A percentile compares a stretch with the other conserved stretches of the same genome.
These are phyloP conservation scores for Penicillium canescens DNA, from an alignment of 495 filamentous ascomycete genomes.

Conservation along the genomic window DNA sequence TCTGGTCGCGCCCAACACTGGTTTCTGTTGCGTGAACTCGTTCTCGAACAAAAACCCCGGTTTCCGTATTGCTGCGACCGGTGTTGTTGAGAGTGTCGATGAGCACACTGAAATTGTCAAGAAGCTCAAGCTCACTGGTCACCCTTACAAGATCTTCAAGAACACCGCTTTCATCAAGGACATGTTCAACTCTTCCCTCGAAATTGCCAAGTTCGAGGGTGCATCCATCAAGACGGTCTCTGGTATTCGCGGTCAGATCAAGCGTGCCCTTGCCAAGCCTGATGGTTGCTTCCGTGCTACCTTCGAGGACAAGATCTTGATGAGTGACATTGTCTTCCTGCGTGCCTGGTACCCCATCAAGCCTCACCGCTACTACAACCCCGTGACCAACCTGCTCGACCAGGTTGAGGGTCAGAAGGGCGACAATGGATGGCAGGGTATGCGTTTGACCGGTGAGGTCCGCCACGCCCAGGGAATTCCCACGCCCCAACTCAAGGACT, in stretches of 20 bases:
- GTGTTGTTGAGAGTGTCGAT: slow-evolving; percentile 89
- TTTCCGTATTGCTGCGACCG: slow-evolving; percentile 92
- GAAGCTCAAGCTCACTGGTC: slow-evolving; percentile 93
- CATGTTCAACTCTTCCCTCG: slow-evolving; percentile 90
- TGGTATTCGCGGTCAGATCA: slow-evolving; percentile 94
- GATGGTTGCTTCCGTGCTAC: slow-evolving; percentile 95
- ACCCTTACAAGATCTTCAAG: slow-evolving; percentile 96
- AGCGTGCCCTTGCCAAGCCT: slow-evolving; percentile 84
- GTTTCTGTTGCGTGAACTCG: slow-evolving; percentile 90
- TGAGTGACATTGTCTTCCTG: slow-evolving; percentile 94
- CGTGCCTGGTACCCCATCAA: slow-evolving; percentile 95
- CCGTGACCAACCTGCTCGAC: slow-evolving; percentile 85
- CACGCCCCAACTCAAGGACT: slow-evolving; percentile 77
- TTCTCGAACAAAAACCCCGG: slow-evolving; percentile 86
- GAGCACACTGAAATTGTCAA: slow-evolving; percentile 96
- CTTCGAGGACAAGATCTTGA: slow-evolving; percentile 96
- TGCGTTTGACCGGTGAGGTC: slow-evolving; percentile 95
- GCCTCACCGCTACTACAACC: slow-evolving; percentile 94
- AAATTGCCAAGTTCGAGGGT: slow-evolving; percentile 98
- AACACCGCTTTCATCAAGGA: slow-evolving; percentile 99
- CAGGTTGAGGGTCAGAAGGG: slow-evolving; percentile 32
- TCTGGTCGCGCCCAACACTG: slow-evolving; percentile 90
- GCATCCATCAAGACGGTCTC: slow-evolving; percentile 94
- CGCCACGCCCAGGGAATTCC: slow-evolving; percentile 72
- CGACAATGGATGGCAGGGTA: slow-evolving; percentile 69